Conservation (phyloP, 805 yeast genomes). For the Komagataella mondaviorum region DNA sequence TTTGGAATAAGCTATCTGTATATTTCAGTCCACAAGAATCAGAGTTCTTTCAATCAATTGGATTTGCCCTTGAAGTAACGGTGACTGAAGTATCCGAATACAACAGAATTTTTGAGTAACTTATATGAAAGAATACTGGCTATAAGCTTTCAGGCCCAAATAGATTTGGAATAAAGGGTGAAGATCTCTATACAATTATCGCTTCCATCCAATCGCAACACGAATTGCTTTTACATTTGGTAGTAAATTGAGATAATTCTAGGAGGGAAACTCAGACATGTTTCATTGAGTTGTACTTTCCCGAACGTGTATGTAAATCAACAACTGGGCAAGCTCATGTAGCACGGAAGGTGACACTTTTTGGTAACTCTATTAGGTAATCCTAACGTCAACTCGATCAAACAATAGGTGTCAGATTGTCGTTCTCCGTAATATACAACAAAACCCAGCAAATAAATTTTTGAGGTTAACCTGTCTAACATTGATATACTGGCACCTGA, state of each 20-base stretch:
- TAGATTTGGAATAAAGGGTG: too few relatives aligned
- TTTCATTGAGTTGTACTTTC: background rate
- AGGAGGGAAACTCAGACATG: background rate
- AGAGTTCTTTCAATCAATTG: background rate
- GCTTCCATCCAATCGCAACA: background rate
- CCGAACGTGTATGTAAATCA: background rate
- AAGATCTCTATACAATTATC: background rate
- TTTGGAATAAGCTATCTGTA: background rate
- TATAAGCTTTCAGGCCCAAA: background rate
- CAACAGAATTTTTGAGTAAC: background rate
- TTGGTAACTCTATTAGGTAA: background rate
- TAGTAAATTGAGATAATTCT: too few relatives aligned
- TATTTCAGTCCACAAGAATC: background rate
- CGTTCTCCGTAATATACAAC: background rate
- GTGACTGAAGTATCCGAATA: too few relatives aligned
- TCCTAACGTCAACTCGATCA: background rate
- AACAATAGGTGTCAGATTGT: background rate
- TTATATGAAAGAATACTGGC: background rate
- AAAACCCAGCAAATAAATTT: background rate
- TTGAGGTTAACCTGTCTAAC: background rate
- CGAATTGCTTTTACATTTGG: background rate
- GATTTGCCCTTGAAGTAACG: too few relatives aligned
- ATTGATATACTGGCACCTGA: background rate
- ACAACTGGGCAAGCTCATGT: background rate
- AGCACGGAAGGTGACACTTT: background rate